Evolutionary conservation across 345 rosid genomes (phyloP).

Genomic region (Lumnitzera littorea): DNA sequence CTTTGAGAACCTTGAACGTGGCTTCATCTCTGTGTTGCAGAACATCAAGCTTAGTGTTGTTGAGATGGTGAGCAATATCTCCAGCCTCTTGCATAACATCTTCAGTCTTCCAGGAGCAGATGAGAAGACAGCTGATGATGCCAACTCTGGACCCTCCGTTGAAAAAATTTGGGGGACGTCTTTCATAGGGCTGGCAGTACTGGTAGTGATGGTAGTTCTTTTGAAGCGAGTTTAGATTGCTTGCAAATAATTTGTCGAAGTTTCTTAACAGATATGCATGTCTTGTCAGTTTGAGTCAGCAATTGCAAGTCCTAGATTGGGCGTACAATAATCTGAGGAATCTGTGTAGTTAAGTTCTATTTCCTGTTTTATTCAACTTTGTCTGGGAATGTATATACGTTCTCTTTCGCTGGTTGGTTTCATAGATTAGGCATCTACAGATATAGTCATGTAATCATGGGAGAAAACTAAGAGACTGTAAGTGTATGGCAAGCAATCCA

Average conservation of each 20-base stretch:
- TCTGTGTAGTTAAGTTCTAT: too few species aligned
- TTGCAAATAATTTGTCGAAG: slow-evolving; percentile 28
- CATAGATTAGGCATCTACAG: too few species aligned
- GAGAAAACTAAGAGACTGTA: too few species aligned
- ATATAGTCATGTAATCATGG: too few species aligned
- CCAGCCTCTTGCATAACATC: slow-evolving; percentile 39
- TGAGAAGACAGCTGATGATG: slow-evolving; percentile 19
- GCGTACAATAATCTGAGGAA: too few species aligned
- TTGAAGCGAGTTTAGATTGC: slow-evolving; percentile 42
- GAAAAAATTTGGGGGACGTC: slow-evolving; percentile 34
- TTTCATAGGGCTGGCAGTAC: slow-evolving; percentile 51
- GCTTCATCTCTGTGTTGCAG: slow-evolving; percentile 19
- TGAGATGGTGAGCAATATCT: slow-evolving; percentile 42
- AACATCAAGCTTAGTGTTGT: slow-evolving; percentile 40
- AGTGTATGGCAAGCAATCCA: too few species aligned
- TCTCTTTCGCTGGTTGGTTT: too few species aligned
- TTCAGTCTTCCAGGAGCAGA: slow-evolving; percentile 30
- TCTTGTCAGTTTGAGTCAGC: too few species aligned
- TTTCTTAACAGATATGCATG: neutral
- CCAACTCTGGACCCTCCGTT: slow-evolving; percentile 13
- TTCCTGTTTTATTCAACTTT: too few species aligned
- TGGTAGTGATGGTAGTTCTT: slow-evolving; percentile 54
- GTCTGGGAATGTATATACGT: too few species aligned
- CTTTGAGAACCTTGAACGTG: slow-evolving; percentile 8
- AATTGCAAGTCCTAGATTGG: neutral